Percentiles rank a stretch among this genome's conserved stretches.
phyloP scores from a whole-genome alignment of 1,284 basidiomycete genomes.

The Cystobasidium pallidum region DNA sequence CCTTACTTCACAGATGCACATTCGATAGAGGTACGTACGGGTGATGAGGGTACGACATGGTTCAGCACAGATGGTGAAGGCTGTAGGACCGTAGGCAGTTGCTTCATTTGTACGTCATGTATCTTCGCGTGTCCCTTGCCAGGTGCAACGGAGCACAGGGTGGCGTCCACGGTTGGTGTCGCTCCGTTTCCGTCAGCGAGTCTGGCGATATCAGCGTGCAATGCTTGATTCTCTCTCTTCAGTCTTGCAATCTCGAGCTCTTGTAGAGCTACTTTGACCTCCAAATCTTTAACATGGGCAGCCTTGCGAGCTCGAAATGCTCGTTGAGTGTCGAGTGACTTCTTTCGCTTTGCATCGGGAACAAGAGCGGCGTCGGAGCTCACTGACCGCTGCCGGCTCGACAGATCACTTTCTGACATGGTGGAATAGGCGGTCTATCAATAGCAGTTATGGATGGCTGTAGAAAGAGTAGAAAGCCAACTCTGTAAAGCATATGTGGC shows the following conservation, averaged over 20 bases:
- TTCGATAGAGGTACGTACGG: neutral
- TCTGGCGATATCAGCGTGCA: neutral
- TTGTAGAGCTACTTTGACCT: constrained; percentile 15
- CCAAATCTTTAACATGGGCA: constrained; percentile 34
- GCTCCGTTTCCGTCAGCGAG: neutral
- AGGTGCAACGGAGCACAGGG: neutral
- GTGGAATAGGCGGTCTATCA: neutral
- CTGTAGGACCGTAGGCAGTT: neutral
- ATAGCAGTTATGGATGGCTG: too few species aligned
- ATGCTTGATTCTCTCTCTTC: constrained; percentile 25
- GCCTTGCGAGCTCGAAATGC: constrained; percentile 24
- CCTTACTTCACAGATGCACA: too few species aligned
- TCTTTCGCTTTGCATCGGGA: constrained; percentile 15
- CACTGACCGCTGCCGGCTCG: neutral
- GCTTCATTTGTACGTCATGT: neutral
- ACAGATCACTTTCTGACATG: neutral
- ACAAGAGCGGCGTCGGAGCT: neutral
- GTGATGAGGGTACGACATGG: neutral
- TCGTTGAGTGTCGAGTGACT: constrained; percentile 22
- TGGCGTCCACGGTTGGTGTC: neutral
- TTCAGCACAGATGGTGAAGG: neutral
- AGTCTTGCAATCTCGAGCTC: constrained; percentile 28
- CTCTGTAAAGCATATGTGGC: too few species aligned
- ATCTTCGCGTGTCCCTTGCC: too few species aligned
- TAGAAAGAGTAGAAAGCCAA: too few species aligned